Evolutionary conservation across 208 protist genomes (phyloP).

Genomic region (Acanthamoeba lenticulata): DNA sequence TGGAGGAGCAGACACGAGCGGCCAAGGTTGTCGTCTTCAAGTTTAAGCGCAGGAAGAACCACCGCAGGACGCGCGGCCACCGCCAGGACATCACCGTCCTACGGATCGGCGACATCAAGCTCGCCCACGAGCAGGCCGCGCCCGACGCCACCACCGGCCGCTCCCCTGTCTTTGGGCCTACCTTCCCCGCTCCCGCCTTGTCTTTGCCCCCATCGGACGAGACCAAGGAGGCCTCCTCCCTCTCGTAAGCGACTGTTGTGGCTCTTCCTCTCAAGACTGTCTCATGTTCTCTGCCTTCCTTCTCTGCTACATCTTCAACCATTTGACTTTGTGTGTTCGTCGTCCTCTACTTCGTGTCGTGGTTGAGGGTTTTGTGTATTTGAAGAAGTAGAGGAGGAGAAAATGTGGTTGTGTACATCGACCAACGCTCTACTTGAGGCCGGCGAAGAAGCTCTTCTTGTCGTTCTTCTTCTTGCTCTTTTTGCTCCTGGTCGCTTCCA

Average conservation of each 20-base stretch:
- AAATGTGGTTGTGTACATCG: background rate
- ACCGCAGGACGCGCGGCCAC: conserved; percentile 1
- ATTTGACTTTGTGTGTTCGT: background rate
- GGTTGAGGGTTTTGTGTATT: background rate
- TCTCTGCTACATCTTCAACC: background rate
- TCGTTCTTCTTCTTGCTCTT: conserved; percentile 6
- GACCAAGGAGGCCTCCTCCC: background rate
- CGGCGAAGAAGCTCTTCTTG: conserved; percentile 42
- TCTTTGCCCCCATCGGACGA: background rate
- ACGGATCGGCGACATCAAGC: conserved; percentile 17
- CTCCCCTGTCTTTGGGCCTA: background rate
- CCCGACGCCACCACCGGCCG: conserved; percentile 4
- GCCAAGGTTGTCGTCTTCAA: conserved; percentile 48
- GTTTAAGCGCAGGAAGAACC: conserved; percentile 44
- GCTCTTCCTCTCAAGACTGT: no score
- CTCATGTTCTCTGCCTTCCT: background rate
- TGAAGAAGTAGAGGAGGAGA: background rate
- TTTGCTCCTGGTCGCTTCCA: background rate
- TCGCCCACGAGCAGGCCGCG: conserved; percentile 14
- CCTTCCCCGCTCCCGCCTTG: background rate
- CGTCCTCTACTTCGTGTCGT: background rate
- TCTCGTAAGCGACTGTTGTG: background rate
- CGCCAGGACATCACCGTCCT: conserved; percentile 52
- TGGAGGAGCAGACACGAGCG: conserved; percentile 27
- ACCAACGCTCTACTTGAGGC: background rate